A percentile compares a stretch with the other conserved stretches of the same genome.
phyloP scores from a whole-genome alignment of 108 stramenopile species.

The Skeletonema grethae region DNA sequence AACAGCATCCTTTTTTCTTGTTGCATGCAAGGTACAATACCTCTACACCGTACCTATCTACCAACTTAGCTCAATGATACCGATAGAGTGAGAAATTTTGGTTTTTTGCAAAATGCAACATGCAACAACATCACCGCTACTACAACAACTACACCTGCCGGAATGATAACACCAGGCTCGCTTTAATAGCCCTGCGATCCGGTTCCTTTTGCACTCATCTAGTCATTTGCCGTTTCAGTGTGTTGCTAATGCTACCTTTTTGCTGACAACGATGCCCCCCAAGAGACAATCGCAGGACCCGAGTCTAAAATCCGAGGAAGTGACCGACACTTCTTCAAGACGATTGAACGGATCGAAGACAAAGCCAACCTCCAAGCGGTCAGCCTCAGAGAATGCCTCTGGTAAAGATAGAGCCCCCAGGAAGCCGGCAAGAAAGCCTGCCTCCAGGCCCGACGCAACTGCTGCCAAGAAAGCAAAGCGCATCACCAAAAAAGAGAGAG shows the following conservation, averaged over 20 bases:
- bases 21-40: background rate
- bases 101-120: too few species aligned
- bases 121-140: too few species aligned
- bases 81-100: too few species aligned
- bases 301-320: background rate
- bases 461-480: conserved; percentile 16
- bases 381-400: background rate
- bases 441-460: conserved; percentile 22
- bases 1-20: too few species aligned
- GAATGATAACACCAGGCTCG: background rate
- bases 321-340: conserved; percentile 2
- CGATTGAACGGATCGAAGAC: conserved; percentile 1
- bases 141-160: background rate
- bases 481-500: conserved; percentile 8
- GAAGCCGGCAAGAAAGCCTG: conserved; percentile 12
- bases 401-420: conserved; percentile 1
- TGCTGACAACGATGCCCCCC: conserved; percentile 5
- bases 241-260: background rate
- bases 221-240: background rate
- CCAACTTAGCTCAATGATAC: too few species aligned
- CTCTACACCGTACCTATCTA: too few species aligned
- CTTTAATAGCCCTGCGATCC: background rate
- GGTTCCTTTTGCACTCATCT: background rate
- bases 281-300: conserved; percentile 9
- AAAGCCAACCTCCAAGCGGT: conserved; percentile 2